Evolutionary conservation across 2,329 filamentous ascomycete genomes (phyloP), one percentile per base, ranked within the genome.

Genomic region (Dichotomopilus funicola): DNA sequence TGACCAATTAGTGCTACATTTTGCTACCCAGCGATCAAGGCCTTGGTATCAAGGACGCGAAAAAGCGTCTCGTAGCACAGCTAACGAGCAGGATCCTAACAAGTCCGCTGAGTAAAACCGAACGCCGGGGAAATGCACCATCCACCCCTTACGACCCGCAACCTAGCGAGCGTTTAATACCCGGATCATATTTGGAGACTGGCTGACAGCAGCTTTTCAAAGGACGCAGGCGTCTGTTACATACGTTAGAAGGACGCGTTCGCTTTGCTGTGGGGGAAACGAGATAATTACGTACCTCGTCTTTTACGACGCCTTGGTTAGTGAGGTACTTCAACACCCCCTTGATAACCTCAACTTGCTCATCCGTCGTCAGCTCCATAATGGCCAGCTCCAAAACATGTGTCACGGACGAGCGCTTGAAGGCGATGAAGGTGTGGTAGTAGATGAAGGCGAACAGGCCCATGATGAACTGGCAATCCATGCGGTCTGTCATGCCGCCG

Each of bases 401-500:
- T 19, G 92, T 94, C 19, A 96, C 86, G 55, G 80, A 90, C 41
- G 88, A 85, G 71, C 92, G 90, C 77, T 96, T 85, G 6, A 90
- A 79, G 4, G 91, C 91, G 66, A 99, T 92, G 71, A 99, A 99
- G 67, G 88, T 94, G 71, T 96, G 91, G 74, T 95, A 99, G 75
- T 99, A 99, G 81, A 99, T 91, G 76, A 91, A 97, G 12, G 92
- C 84, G 67, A 99, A 97, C 73, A 96, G 94, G 7, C 94, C 94
- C 94, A 99, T 99, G 76, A 97, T 97, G 75, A 99, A 99, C 70
- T 99, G 94, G 71, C 94, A 99, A 70, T 99, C 94, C 92, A 99
- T 97, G 59, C 94, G 88, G 70, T 99, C 94, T 12, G 94, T 99
- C 75, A 99, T 97, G 64, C 94, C 94, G 59, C 94, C 94, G 67